These are phyloP conservation scores for Ogataea saltuana DNA, from an alignment of 805 yeast genomes.

Conservation along the genomic window DNA sequence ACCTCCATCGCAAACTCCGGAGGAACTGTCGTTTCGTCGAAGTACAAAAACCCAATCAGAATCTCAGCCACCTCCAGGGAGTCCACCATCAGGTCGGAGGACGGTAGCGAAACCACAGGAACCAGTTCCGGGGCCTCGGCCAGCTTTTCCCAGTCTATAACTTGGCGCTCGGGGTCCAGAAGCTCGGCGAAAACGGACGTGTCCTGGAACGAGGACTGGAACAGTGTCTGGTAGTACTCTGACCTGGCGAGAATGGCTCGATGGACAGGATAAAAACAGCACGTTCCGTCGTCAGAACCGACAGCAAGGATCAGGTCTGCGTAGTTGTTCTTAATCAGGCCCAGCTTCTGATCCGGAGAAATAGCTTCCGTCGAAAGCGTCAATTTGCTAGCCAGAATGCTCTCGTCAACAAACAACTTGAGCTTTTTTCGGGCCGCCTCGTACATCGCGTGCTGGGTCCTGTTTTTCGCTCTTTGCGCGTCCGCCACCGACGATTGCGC, in stretches of 20 bases:
- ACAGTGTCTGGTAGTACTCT: constrained; percentile 65
- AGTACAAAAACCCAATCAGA: constrained; percentile 56
- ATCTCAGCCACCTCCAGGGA: constrained; percentile 37
- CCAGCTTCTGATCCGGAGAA: constrained; percentile 24
- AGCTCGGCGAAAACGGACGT: constrained; percentile 20
- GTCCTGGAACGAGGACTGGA: constrained; percentile 47
- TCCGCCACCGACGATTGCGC: constrained; percentile 22
- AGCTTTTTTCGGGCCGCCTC: constrained; percentile 40
- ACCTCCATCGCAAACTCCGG: constrained; percentile 53
- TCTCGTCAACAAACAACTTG: constrained; percentile 30
- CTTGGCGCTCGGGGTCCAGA: constrained; percentile 11
- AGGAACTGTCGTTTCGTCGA: constrained; percentile 57
- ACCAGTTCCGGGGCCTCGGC: constrained; percentile 14
- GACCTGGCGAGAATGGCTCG: constrained; percentile 59
- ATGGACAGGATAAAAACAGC: constrained; percentile 59
- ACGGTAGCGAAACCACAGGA: constrained; percentile 27
- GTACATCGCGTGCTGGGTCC: constrained; percentile 35
- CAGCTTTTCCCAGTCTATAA: constrained; percentile 25
- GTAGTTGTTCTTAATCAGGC: constrained; percentile 26
- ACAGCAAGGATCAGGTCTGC: constrained; percentile 53
- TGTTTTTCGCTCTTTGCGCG: constrained; percentile 36
- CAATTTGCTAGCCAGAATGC: constrained; percentile 28
- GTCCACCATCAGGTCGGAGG: constrained; percentile 12
- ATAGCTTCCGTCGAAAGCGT: constrained; percentile 13
- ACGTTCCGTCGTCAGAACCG: constrained; percentile 23